Base-by-base conservation (phyloP, 192 early-diverging fungal species). In the Umbelopsis isabellina region DNA sequence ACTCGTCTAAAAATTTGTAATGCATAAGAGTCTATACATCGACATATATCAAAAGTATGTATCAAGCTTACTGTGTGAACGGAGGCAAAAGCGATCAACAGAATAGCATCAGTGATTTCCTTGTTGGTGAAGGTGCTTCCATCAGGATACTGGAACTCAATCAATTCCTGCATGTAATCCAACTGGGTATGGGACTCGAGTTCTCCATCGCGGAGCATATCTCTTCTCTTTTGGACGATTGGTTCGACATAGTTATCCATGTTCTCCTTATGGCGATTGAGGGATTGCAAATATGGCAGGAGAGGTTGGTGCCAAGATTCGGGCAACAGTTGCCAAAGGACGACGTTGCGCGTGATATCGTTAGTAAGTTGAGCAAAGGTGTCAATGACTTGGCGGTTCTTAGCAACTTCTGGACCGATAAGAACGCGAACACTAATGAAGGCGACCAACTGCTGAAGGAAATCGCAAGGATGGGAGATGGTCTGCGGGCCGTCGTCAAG, bases 341-440 rank as follows among this genome's bases (percentile, higher is more conserved):
- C 64, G 20, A 72, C 33, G 45, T 71, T 72, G 13, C 41, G 12
- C 18, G 66, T 76, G 7, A 76, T 52, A 64, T 76, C 75, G 20
- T 25, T 50, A 5, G 75, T 76, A 30, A 76, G 72, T 22, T 53
- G 50, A n/a, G 69, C 65, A 64, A 76, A 72, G 8, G 69, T 67
- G 23, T 71, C 48, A 55, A 76, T 71, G 9, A 74, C 67, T 16
- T 64, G 20, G 10, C 20, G 55, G 61, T 75, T 70, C 20, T 13
- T 46, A n/a, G 18, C 61, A 6, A 70, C 58, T 44, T 75, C 74
- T n/a, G 49, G 33, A 23, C 74, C 74, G 21, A 75, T 22, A 8
- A 75, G 44, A 37, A 48, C 48, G 23, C 66, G 73, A 11, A 75
- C 73, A 53, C 73, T 75, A 44, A 75, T 75, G 41, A 70, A 70